Evolutionary conservation across 1,284 basidiomycete genomes (phyloP), one percentile per base, ranked within the genome.

Genomic region (Rhodotorula sp.): DNA sequence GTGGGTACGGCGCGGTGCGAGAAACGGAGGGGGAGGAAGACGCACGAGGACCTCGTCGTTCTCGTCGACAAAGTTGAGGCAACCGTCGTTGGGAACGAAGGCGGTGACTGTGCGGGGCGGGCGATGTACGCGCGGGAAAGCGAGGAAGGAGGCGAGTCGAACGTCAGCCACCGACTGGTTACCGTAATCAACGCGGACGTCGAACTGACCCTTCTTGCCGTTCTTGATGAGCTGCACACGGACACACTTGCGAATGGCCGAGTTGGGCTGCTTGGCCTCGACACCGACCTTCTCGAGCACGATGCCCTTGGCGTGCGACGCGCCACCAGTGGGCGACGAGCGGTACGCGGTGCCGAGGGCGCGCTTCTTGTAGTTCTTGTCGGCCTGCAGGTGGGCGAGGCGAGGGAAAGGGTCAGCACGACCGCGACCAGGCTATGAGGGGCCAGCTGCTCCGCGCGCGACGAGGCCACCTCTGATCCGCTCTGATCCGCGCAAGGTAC

Each of bases 201-300:
- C 11, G 16, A 60, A 60, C 65, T 59, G 37, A 69, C 68, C 93
- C 84, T 99, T 98, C 90, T 99, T 99, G 80, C 96, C 96, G 86
- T 99, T 99, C 88, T 99, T 99, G 84, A 99, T 99, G 79, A 99
- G 87, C 82, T 99, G 96, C 73, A 99, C 96, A 86, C 96, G 92
- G 77, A 99, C 96, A 86, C 96, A 99, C 84, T 99, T 99, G 84
- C 96, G 93, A 83, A 99, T 98, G 82, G 96, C 96, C 81, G 96
- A 99, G 88, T 99, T 99, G 84, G 96, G 96, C 82, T 96, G 92
- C 85, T 95, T 95, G 79, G 92, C 93, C 82, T 86, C 85, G 64
- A 86, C 85, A 82, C 85, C 85, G 81, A 84, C 82, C 87, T 99
- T 99, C 86, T 99, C 96, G 75, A 99, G 89, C 75, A 99, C 96